A percentile compares a stretch with the other conserved stretches of the same genome.
These are phyloP conservation scores for Paraleonurus japonicus DNA, from an alignment of 257 asterid species.

Conservation along the genomic window DNA sequence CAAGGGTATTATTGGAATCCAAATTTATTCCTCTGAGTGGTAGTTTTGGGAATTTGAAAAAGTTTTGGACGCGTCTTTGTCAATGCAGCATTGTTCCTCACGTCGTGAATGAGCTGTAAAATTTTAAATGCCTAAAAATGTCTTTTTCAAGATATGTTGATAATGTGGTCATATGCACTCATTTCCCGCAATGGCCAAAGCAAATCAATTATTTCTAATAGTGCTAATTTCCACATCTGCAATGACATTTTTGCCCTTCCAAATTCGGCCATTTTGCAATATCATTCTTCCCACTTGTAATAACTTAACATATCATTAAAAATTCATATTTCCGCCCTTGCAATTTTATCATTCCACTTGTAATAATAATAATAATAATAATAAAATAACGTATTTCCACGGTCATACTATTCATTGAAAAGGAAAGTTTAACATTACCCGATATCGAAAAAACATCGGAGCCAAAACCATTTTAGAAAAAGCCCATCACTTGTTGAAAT, in stretches of 20 bases:
- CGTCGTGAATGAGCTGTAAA: slow-evolving; percentile 49
- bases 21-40: not conserved
- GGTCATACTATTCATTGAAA: not conserved
- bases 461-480: not conserved
- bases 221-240: not conserved
- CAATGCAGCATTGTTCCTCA: slow-evolving; percentile 23
- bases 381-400: not conserved
- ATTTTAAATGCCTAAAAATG: slow-evolving; percentile 19
- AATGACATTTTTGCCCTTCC: slow-evolving; percentile 24
- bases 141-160: slow-evolving; percentile 34
- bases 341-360: too few relatives aligned
- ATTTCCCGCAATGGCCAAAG: slow-evolving; percentile 4
- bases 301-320: not conserved
- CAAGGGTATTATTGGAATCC: slow-evolving; percentile 27
- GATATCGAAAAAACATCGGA: slow-evolving; percentile 13
- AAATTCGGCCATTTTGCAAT: slow-evolving; percentile 3
- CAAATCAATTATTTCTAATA: slow-evolving; percentile 5
- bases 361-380: not conserved
- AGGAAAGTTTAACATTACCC: not conserved
- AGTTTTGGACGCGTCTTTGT: slow-evolving; percentile 25
- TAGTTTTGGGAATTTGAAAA: slow-evolving; percentile 23
- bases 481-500: not conserved
- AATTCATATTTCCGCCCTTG: too few relatives aligned
- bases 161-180: slow-evolving; percentile 28
- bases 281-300: not conserved